phyloP scores from a whole-genome alignment of 1,284 basidiomycete genomes.

The Cutaneotrichosporon curvatum region DNA sequence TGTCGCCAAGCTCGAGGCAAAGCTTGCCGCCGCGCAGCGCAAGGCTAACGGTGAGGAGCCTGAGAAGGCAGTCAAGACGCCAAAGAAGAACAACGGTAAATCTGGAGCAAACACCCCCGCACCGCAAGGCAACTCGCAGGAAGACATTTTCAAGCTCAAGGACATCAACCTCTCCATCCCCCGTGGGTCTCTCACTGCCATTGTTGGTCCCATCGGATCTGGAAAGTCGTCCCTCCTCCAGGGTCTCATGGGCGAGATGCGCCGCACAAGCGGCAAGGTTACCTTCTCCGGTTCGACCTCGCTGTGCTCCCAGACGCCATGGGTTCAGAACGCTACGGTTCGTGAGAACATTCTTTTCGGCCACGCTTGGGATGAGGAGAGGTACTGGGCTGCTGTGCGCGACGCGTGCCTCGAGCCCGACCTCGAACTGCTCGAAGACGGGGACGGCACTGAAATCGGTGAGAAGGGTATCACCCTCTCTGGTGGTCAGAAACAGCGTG shows the following conservation, averaged over 20 bases:
- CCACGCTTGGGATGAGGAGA: constrained; percentile 65
- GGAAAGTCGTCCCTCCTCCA: constrained; percentile 58
- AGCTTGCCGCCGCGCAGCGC: constrained; percentile 24
- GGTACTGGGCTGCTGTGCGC: constrained; percentile 67
- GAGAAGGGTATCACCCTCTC: constrained; percentile 57
- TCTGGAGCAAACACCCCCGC: constrained; percentile 16
- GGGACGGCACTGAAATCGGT: constrained; percentile 84
- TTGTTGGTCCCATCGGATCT: constrained; percentile 67
- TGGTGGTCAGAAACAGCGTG: constrained; percentile 48
- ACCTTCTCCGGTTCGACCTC: constrained; percentile 61
- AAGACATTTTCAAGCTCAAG: constrained; percentile 58
- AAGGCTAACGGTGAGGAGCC: constrained; percentile 1
- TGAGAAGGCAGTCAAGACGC: constrained; percentile 31
- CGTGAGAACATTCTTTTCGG: constrained; percentile 78
- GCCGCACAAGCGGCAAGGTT: constrained; percentile 56
- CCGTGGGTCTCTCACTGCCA: constrained; percentile 64
- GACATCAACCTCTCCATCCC: constrained; percentile 61
- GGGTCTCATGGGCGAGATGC: constrained; percentile 72
- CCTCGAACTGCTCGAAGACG: constrained; percentile 69
- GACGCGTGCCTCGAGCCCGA: constrained; percentile 72
- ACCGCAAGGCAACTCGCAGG: constrained; percentile 39
- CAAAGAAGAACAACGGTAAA: constrained; percentile 17
- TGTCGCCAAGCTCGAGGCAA: constrained; percentile 38
- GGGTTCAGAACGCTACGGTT: constrained; percentile 69
- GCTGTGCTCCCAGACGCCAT: constrained; percentile 69